Base-by-base conservation (phyloP, 2,329 filamentous ascomycete genomes). In the Verticillium dahliae region DNA sequence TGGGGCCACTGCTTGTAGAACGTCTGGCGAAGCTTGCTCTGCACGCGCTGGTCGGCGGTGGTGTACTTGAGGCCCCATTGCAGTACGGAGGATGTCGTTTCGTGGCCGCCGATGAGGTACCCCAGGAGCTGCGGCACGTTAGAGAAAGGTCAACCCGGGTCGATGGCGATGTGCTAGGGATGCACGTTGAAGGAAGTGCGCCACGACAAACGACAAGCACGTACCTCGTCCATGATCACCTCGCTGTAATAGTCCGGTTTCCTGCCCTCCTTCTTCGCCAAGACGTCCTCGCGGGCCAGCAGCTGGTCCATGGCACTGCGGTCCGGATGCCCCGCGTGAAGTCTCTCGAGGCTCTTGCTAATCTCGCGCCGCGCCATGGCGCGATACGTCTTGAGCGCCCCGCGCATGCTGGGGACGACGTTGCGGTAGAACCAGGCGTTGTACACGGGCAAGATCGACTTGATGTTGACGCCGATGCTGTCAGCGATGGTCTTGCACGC, bases 211-310 rank as follows among this genome's bases (percentile, higher is more conserved):
- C n/a, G 6, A 5, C 65, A 65, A 55, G 4, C 10, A 7, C 67
- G 37, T 59, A 72, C 71, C 66, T 77, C 74, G 60, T 74, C 72
- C 35, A 67, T 65, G n/a, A 76, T 72, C 1, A 62, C 65, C 7
- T 63, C 59, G 1, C 68, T 72, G 52, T 71, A 60, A 33, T 75
- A 74, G 11, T 71, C 59, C 0, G 73, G 72, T 15, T 62, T 45
- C 3, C 72, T 65, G 0, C 65, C 69, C 13, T 67, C 68, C 33
- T 74, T 76, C 41, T 69, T 61, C 0, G 75, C 73, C 0, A 69
- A 62, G 1, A 58, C 39, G 27, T 69, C 67, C 65, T 76, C 75
- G 10, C 74, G 65, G 62, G 68, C 67, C 1, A 77, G 60, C 4
- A 77, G 67, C 45, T 75, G 68, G 45, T 76, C 74, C 27, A 72